Base-by-base conservation (phyloP, 176 grass and related monocot genomes). In the Poa annua region DNA sequence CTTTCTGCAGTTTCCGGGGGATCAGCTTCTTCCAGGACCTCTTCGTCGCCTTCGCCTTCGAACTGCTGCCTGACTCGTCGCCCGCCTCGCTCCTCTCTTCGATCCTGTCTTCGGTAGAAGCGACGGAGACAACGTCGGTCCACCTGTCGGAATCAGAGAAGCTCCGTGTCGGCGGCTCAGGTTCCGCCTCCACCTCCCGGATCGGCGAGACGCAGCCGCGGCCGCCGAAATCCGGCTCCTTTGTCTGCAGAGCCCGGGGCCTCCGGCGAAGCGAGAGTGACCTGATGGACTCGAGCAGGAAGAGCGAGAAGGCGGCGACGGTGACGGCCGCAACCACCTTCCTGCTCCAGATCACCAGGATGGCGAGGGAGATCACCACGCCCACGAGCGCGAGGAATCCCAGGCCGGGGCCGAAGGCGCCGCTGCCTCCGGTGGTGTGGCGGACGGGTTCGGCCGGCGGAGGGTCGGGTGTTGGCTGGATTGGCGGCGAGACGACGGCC, bases 301-400 rank as follows among this genome's bases (percentile, higher is more conserved):
- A 93, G 3, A 93, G 81, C 45, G 84, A 83, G 36, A 92, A 90
- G 26, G 89, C 45, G 52, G 77, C 82, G 67, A 91, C 59, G 53
- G 93, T 92, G 79, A 92, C 79, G 53, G 77, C 87, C 12, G 86
- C 77, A 12, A 96, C 91, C 83, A 96, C 86, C 86, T 87, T 96
- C 81, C 83, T 90, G 83, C 91, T 93, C 70, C 88, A 90, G 85
- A 96, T 96, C 65, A 92, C 80, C 25, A 96, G 81, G 75, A 92
- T 56, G 20, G 80, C 72, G 80, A 99, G 88, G 42, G 85, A 92
- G 7, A 59, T 24, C 21, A 85, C 74, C 50, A 91, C 72, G 74
- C 90, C 83, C 36, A 79, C 76, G 54, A 90, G 16, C 81, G 92
- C 71, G 63, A 92, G 54, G 77, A 93, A 90, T 17, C 77, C 89